Percentiles rank a stretch among this genome's conserved stretches.
phyloP scores from a whole-genome alignment of 352 stramenopile species.

The Phytophthora cryptogea region DNA sequence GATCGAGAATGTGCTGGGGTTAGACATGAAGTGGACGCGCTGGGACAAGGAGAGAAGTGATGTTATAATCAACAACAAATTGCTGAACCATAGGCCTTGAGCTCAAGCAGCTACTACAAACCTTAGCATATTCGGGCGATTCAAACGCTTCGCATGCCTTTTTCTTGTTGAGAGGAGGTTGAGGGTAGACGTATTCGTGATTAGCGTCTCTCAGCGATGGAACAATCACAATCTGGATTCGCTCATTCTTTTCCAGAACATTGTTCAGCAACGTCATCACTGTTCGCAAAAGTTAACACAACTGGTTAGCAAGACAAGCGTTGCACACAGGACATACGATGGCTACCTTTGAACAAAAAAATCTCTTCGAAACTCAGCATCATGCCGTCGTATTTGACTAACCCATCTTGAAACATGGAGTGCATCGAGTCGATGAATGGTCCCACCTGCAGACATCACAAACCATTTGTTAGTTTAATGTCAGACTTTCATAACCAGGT shows the following conservation, averaged over 20 bases:
- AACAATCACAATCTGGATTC: constrained; percentile 92
- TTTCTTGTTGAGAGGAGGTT: constrained; percentile 93
- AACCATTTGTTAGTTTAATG: constrained; percentile 1
- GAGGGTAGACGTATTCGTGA: constrained; percentile 94
- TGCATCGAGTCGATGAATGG: constrained; percentile 97
- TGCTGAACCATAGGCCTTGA: not conserved
- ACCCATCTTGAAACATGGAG: constrained; percentile 83
- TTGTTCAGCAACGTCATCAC: constrained; percentile 81
- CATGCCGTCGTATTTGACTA: constrained; percentile 80
- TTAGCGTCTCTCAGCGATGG: constrained; percentile 96
- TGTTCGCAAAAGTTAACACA: constrained; percentile 19
- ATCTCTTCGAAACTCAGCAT: constrained; percentile 86
- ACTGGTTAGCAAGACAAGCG: not conserved
- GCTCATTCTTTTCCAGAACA: constrained; percentile 50
- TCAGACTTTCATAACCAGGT: not conserved
- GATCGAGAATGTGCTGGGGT: constrained; percentile 95
- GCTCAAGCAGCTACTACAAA: constrained; percentile 18
- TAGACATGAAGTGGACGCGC: constrained; percentile 94
- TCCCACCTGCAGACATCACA: constrained; percentile 63
- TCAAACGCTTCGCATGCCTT: constrained; percentile 78
- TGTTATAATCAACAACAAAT: constrained; percentile 8
- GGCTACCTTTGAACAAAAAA: constrained; percentile 83
- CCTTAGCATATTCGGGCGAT: constrained; percentile 61
- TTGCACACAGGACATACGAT: not conserved
- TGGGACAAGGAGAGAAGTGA: constrained; percentile 20